These are phyloP conservation scores for Arthroderma sp. DNA, from an alignment of 2,329 filamentous ascomycete genomes.

Conservation along the genomic window DNA sequence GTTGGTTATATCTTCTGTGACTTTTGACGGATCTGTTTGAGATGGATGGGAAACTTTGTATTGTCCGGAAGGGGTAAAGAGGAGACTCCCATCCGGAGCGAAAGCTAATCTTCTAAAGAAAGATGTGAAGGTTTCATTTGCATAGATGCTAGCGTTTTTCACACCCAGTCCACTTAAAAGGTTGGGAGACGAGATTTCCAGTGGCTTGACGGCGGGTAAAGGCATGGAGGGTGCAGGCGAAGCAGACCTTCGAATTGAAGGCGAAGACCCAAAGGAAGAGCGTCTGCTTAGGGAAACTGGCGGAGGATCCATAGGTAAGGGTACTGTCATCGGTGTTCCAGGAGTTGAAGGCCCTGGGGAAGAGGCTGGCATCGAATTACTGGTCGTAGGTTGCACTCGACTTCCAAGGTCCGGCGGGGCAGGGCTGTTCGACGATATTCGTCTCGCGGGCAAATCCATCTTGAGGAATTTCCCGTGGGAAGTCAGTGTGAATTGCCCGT, in stretches of 20 bases:
- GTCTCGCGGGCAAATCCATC: slow-evolving; percentile 82
- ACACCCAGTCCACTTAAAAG: slow-evolving; percentile 50
- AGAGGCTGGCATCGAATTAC: slow-evolving; percentile 40
- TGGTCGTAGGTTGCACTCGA: slow-evolving; percentile 20
- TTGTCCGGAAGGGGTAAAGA: slow-evolving; percentile 89
- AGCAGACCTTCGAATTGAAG: slow-evolving; percentile 68
- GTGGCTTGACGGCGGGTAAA: slow-evolving; percentile 85
- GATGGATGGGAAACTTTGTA: slow-evolving; percentile 69
- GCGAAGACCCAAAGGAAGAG: slow-evolving; percentile 73
- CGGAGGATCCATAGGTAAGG: slow-evolving; percentile 91
- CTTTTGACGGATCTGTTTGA: slow-evolving; percentile 54
- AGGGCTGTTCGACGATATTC: slow-evolving; percentile 83
- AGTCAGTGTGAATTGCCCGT: slow-evolving; percentile 78
- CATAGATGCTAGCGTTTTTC: slow-evolving; percentile 81
- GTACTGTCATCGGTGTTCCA: slow-evolving; percentile 78
- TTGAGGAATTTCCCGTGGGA: slow-evolving; percentile 71
- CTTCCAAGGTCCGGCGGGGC: slow-evolving; percentile 63
- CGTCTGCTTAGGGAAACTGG: slow-evolving; percentile 80
- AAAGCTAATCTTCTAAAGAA: slow-evolving; percentile 93
- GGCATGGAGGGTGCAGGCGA: slow-evolving; percentile 91
- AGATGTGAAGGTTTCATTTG: slow-evolving; percentile 90
- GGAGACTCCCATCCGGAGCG: slow-evolving; percentile 82
- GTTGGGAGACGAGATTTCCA: slow-evolving; percentile 72
- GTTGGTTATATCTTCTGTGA: slow-evolving; percentile 76
- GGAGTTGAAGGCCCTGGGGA: slow-evolving; percentile 86